Evolutionary conservation across 179 eudicot species (phyloP), one percentile per base, ranked within the genome.

Genomic region (Dionaea muscipula): DNA sequence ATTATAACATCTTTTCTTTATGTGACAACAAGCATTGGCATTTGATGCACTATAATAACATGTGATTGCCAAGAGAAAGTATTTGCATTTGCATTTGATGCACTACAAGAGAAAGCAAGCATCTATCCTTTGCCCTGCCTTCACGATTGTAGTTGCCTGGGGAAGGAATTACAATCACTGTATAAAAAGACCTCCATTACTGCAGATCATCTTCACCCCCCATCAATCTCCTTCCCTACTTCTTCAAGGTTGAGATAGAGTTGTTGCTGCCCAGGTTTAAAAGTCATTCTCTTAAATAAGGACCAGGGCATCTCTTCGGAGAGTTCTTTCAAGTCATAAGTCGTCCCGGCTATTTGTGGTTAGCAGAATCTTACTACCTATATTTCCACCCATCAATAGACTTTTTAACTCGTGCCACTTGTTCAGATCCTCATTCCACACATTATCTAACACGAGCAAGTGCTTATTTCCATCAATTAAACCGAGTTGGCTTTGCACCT

Each of bases 251-350:
- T 48, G 13, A 44, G 47, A 0, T 58, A 18, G 4, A 39, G 51
- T 17, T 51, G 26, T 13, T 67, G 53, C 39, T 65, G n/a, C 4
- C 52, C 28, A 16, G 23, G 39, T 45, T 20, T 23, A 36, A 69
- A 57, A 25, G 71, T 68, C 24, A 41, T 43, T 25, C 37, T 36
- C 38, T 49, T 17, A 23, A 72, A 72, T 14, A 72, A 47, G 13
- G 19, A 36, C 75, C 68, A 71, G 0, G 71, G 66, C 27, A 46
- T 23, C 1, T 66, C 64, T 12, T 66, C 66, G 14, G 60, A 65
- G n/a, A 68, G 58, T 2, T 64, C 61, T 46, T 64, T 38, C 45
- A 64, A 38, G 19, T 31, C 35, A 31, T 31, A 31, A 31, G 35
- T 43, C 4, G 9, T 21, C 6, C 47, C 22, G 10, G 47, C 22